A percentile compares a stretch with the other conserved stretches of the same genome.
Evolutionary conservation across 169 alveolate species (phyloP).

Genomic region (Babesia caballi): DNA sequence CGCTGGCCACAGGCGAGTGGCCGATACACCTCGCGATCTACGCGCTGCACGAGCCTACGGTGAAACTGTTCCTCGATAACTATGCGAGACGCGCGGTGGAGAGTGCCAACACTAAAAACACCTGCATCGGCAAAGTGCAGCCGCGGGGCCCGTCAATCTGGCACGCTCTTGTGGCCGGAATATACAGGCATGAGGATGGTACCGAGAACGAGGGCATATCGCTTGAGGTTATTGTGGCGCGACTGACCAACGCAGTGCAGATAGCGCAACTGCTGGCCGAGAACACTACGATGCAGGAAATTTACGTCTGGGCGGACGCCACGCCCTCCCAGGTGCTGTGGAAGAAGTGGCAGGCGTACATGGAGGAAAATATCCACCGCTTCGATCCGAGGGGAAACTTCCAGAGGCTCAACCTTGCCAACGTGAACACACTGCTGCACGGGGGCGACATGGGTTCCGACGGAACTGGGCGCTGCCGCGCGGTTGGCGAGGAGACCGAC

Average conservation of each 20-base stretch:
- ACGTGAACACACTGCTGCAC: constrained; percentile 6
- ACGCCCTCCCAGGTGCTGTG: constrained; percentile 54
- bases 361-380: constrained; percentile 10
- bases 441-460: background rate
- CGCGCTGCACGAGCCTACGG: constrained; percentile 71
- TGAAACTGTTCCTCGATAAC: constrained; percentile 67
- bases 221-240: constrained; percentile 15
- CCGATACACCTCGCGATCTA: constrained; percentile 82
- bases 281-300: background rate
- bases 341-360: constrained; percentile 26
- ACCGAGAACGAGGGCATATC: background rate
- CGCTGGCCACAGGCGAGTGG: constrained; percentile 80
- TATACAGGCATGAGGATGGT: constrained; percentile 1
- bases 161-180: constrained; percentile 66
- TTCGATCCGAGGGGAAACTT: constrained; percentile 9
- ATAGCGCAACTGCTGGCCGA: constrained; percentile 40
- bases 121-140: background rate
- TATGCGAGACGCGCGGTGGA: no score
- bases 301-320: constrained; percentile 35
- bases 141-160: constrained; percentile 59
- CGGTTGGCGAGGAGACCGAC: constrained; percentile 22
- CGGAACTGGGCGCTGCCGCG: background rate
- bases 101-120: no score
- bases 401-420: background rate
- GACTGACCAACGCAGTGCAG: constrained; percentile 37